phyloP scores from a whole-genome alignment of 352 stramenopile genomes.

The Blastocystis sp. region DNA sequence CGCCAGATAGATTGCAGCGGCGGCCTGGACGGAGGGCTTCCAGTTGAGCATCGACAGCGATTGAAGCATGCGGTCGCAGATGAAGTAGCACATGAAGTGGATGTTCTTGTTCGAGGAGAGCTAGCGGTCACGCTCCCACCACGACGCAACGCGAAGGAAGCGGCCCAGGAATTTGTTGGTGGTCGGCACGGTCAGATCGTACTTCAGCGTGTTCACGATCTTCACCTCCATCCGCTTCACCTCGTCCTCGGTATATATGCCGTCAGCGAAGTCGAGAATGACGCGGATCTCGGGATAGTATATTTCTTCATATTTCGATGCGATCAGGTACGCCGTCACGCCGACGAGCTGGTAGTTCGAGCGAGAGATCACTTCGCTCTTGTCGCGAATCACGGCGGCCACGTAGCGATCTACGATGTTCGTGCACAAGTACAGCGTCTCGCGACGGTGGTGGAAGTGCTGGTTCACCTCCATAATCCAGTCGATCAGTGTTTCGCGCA shows the following conservation, averaged over 20 bases:
- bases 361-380: slow-evolving; percentile 80
- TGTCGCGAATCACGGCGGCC: slow-evolving; percentile 63
- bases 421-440: slow-evolving; percentile 94
- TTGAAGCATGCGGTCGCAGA: slow-evolving; percentile 91
- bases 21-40: slow-evolving; percentile 90
- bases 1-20: slow-evolving; percentile 92
- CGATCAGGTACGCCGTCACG: slow-evolving; percentile 89
- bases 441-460: slow-evolving; percentile 91
- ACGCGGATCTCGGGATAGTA: slow-evolving; percentile 92
- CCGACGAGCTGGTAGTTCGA: slow-evolving; percentile 94
- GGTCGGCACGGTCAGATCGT: slow-evolving; percentile 90
- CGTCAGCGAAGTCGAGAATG: slow-evolving; percentile 95
- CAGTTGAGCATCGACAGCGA: slow-evolving; percentile 96
- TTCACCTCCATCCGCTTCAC: slow-evolving; percentile 88
- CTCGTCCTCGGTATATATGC: slow-evolving; percentile 86
- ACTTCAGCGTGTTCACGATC: slow-evolving; percentile 90
- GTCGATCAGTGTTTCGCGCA: slow-evolving; percentile 97
- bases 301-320: slow-evolving; percentile 99
- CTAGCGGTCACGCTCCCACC: background rate
- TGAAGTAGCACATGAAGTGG: slow-evolving; percentile 91
- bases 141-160: slow-evolving; percentile 83
- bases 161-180: slow-evolving; percentile 89
- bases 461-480: slow-evolving; percentile 98
- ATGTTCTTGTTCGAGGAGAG: slow-evolving; percentile 73
- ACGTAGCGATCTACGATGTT: slow-evolving; percentile 98